Conservation (phyloP, 2,329 filamentous ascomycete genomes). For the Fusarium staphyleae region DNA sequence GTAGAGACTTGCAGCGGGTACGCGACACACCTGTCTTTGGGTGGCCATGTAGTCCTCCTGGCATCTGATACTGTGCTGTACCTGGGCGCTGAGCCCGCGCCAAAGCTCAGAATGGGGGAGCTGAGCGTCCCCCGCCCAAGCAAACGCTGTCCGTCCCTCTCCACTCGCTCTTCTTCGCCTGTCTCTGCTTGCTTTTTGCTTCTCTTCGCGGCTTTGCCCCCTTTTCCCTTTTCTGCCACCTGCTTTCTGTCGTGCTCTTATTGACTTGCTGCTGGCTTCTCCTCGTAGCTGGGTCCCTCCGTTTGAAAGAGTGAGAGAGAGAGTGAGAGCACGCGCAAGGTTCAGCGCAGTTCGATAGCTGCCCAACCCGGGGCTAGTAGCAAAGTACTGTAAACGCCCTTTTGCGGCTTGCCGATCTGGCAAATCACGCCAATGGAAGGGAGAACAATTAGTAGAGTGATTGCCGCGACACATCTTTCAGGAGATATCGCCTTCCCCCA, state of each 20-base stretch:
- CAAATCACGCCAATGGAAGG: conserved; percentile 10
- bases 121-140: conserved; percentile 42
- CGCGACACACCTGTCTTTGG: conserved; percentile 47
- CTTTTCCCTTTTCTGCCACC: conserved; percentile 30
- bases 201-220: background rate
- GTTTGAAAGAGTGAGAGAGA: conserved; percentile 7
- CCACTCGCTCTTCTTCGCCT: conserved; percentile 41
- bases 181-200: background rate
- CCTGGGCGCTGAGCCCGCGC: conserved; percentile 35
- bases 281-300: background rate
- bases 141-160: conserved; percentile 36
- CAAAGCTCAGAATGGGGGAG: conserved; percentile 41
- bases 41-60: conserved; percentile 45
- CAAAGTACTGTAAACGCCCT: background rate
- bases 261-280: conserved; percentile 11
- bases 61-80: conserved; percentile 50
- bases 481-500: conserved; percentile 9
- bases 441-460: conserved; percentile 15
- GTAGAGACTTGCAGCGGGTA: conserved; percentile 48
- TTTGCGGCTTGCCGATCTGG: conserved; percentile 32
- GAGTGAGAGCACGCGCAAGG: conserved; percentile 21
- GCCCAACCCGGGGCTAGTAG: conserved; percentile 33
- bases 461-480: conserved; percentile 6
- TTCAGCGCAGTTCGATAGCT: conserved; percentile 23
- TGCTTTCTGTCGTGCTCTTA: conserved; percentile 20